Evolutionary conservation across 2,329 filamentous ascomycete species (phyloP).

Genomic region (Beauveria rudraprayagi): DNA sequence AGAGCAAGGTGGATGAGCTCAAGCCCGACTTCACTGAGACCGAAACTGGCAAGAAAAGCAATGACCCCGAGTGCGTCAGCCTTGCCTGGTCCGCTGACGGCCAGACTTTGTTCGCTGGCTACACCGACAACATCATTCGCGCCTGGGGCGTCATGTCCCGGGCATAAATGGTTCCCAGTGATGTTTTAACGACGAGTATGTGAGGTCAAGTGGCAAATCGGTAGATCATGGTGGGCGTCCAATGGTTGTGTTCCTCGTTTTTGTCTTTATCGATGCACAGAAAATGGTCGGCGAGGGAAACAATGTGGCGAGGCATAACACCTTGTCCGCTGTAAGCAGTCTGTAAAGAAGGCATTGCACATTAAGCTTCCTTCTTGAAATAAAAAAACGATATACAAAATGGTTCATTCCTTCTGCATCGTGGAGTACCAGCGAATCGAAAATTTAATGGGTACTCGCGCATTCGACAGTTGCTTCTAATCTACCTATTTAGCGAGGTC

Average conservation of each 20-base stretch:
- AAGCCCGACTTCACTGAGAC: constrained; percentile 96
- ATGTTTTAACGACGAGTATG: constrained; percentile 18
- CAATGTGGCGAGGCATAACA: constrained; percentile 29
- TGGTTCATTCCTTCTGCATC: not conserved
- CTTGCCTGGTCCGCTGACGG: constrained; percentile 97
- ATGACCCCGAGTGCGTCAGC: constrained; percentile 95
- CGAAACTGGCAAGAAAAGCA: constrained; percentile 95
- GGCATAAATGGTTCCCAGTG: constrained; percentile 47
- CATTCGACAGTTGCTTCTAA: not conserved
- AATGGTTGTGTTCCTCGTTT: constrained; percentile 39
- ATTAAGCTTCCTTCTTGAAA: constrained; percentile 33
- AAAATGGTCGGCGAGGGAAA: constrained; percentile 26
- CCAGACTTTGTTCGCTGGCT: constrained; percentile 98
- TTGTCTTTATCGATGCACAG: constrained; percentile 33
- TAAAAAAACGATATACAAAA: constrained; percentile 23
- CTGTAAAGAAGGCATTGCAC: constrained; percentile 29
- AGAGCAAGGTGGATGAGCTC: constrained; percentile 99
- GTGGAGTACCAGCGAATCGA: not conserved
- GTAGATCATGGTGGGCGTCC: constrained; percentile 41
- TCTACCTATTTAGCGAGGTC: not conserved
- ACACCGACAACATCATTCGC: constrained; percentile 99
- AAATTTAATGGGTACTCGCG: not conserved
- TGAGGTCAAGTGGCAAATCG: constrained; percentile 17
- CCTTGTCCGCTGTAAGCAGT: constrained; percentile 30
- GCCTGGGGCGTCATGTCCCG: constrained; percentile 97